Evolutionary conservation across 768 basidiomycete genomes (phyloP), one percentile per base, ranked within the genome.

Genomic region (Russula sp.): DNA sequence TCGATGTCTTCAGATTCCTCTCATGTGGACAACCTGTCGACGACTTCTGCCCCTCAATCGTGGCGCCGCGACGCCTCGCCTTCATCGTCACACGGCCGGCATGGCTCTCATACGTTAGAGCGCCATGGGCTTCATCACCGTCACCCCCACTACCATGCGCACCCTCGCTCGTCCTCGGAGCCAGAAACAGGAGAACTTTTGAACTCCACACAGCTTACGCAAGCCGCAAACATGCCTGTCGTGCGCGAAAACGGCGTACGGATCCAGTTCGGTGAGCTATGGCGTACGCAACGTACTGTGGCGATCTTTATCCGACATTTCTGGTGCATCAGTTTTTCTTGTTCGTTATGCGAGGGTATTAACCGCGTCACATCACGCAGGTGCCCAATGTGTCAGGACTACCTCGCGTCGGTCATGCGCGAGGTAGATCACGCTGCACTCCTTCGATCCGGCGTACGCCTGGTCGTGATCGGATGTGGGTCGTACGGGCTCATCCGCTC

Each of bases 261-360:
- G 9, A 76, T 88, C 57, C 76, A 73, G 39, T 93, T 95, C 63
- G 86, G 88, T 0, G 81, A 85, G 25, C 72, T 96, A 43, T 85
- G 87, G 68, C 77, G 69, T 49, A 70, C 76, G 11, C 75, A 77
- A 64, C 80, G 76, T 70, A 87, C 86, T 0, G 79, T 93, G 64
- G 84, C 93, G 56, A 74, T 93, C 45, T 96, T 96, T 75, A 86
- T 97, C 65, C 79, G 93, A 46, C 90, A 93, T 72, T 93, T 93
- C 74, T 90, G 86, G 88, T 81, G 53, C 60, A 71, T 5, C 39
- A 2, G 35, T 22, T 39, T 48, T 10, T 9, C 25, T 34, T 16
- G 22, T 32, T 66, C 18, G 8, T 11, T 36, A 60, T 61, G 61
- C 14, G 25, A 50, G 13, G 48, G 66, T 51, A 65, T 55, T 56